Evolutionary conservation across 2,329 filamentous ascomycete species (phyloP).

Genomic region (Fusarium sp.): DNA sequence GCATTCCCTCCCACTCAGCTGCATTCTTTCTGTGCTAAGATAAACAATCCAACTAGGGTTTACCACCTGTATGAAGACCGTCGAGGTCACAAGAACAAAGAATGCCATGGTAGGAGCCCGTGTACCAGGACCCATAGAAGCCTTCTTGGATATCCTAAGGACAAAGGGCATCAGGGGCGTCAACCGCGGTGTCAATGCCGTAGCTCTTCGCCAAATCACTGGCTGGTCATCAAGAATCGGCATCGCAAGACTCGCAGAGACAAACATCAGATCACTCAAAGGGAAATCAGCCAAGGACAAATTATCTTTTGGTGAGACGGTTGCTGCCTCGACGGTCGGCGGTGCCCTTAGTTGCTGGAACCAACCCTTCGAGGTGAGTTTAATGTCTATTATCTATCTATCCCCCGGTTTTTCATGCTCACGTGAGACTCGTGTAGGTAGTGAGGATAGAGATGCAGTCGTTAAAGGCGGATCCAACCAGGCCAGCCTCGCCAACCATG

Average conservation of each 20-base stretch:
- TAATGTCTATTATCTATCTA: background rate
- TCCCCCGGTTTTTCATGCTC: background rate
- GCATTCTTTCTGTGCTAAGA: background rate
- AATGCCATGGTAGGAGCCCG: background rate
- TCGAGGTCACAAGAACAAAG: slow-evolving; percentile 20
- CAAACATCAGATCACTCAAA: background rate
- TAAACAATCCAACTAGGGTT: background rate
- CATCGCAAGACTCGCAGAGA: slow-evolving; percentile 17
- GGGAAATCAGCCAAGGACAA: slow-evolving; percentile 4
- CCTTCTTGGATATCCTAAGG: slow-evolving; percentile 12
- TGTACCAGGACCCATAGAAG: slow-evolving; percentile 21
- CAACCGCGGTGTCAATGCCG: slow-evolving; percentile 18
- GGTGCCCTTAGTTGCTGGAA: slow-evolving; percentile 1
- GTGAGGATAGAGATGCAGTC: slow-evolving; percentile 26
- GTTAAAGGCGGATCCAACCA: slow-evolving; percentile 11
- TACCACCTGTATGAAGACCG: slow-evolving; percentile 24
- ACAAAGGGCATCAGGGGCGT: slow-evolving; percentile 18
- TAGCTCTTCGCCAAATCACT: slow-evolving; percentile 17
- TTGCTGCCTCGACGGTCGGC: slow-evolving; percentile 6
- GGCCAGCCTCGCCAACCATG: background rate
- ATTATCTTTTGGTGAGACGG: slow-evolving; percentile 10
- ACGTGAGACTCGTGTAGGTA: background rate
- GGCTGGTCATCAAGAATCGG: slow-evolving; percentile 25
- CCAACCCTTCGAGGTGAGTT: background rate
- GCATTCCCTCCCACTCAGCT: background rate